Evolutionary conservation across 805 yeast species (phyloP).

Genomic region (Pichia kluyveri): DNA sequence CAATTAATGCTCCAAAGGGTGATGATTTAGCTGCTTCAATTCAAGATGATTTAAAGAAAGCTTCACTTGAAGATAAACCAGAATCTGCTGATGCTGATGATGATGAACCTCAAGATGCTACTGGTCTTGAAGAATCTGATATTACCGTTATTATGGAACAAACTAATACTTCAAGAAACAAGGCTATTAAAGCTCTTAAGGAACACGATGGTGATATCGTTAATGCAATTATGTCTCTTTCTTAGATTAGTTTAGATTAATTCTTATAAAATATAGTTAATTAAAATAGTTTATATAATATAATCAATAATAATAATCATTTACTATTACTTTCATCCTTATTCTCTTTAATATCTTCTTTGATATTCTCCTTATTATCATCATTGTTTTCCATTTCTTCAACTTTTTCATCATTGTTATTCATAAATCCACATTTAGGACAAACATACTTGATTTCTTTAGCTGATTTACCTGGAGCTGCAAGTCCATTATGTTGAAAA

Average conservation of each 20-base stretch:
- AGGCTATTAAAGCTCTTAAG: conserved; percentile 86
- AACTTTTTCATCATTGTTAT: not conserved
- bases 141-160: conserved; percentile 84
- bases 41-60: conserved; percentile 72
- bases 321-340: not conserved
- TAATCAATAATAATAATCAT: not conserved
- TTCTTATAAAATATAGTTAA: too few relatives aligned
- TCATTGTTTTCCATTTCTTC: not conserved
- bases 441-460: conserved; percentile 46
- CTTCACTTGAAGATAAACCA: conserved; percentile 36
- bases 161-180: conserved; percentile 79
- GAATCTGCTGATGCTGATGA: conserved; percentile 24
- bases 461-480: conserved; percentile 59
- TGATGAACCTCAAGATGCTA: conserved; percentile 67
- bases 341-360: not conserved
- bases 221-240: conserved; percentile 84
- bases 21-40: conserved; percentile 49
- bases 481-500: conserved; percentile 66
- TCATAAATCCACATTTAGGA: conserved; percentile 40
- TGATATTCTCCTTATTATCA: not conserved
- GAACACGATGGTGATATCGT: conserved; percentile 90
- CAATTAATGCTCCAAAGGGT: conserved; percentile 41
- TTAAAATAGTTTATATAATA: conserved; percentile 6
- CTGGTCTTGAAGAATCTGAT: conserved; percentile 77
- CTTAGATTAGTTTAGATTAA: conserved; percentile 8